Evolutionary conservation across 768 basidiomycete species (phyloP).

Genomic region (Pholiota molesta): DNA sequence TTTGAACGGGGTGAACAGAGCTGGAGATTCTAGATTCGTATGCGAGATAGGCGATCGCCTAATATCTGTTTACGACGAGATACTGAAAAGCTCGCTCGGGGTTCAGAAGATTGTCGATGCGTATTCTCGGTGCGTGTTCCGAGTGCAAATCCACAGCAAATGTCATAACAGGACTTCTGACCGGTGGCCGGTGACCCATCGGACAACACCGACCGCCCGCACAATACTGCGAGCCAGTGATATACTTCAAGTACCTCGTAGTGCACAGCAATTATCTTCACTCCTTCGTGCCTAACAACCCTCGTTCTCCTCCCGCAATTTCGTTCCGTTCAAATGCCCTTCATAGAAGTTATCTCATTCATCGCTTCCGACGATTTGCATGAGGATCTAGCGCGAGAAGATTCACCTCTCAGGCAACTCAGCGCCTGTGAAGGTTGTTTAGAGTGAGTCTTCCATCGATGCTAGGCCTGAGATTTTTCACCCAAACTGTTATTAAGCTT

Average conservation of each 20-base stretch:
- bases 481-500: background rate
- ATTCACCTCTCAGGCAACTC: background rate
- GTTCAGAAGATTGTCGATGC: slow-evolving; percentile 10
- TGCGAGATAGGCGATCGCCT: background rate
- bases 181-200: slow-evolving; percentile 6
- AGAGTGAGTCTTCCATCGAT: background rate
- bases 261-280: background rate
- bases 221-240: background rate
- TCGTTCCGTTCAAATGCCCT: background rate
- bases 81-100: background rate
- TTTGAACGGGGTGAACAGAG: background rate
- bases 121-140: too few species aligned
- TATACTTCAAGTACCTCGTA: background rate
- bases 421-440: slow-evolving; percentile 3
- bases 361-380: background rate
- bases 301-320: background rate
- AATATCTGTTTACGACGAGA: background rate
- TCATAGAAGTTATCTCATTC: slow-evolving; percentile 6
- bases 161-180: slow-evolving; percentile 8
- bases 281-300: background rate
- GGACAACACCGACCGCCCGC: slow-evolving; percentile 2
- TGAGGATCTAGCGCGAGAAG: background rate
- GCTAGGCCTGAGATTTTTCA: too few species aligned
- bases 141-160: slow-evolving; percentile 5
- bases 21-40: background rate